These are phyloP conservation scores for Fraxinus velutina DNA, from an alignment of 305 asterid species.

Conservation along the genomic window DNA sequence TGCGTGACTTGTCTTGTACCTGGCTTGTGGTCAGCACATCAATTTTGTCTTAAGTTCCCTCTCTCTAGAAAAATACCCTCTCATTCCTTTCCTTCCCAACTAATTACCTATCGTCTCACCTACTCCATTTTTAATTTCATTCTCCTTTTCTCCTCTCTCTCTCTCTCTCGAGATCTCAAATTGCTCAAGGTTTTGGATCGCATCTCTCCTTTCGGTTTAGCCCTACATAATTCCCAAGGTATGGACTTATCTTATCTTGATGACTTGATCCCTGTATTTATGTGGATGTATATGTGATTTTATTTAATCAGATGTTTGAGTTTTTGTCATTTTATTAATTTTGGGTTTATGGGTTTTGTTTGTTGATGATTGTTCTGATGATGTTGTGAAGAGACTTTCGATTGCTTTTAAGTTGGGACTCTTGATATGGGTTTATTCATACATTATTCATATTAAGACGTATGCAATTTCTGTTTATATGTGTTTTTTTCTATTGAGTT, in stretches of 20 bases:
- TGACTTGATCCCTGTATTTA: background rate
- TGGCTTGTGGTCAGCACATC: slow-evolving; percentile 17
- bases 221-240: background rate
- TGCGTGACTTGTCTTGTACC: background rate
- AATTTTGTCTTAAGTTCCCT: background rate
- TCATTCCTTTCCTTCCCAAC: background rate
- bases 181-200: background rate
- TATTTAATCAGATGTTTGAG: background rate
- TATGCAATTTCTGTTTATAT: background rate
- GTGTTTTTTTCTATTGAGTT: background rate
- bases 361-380: background rate
- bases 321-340: background rate
- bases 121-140: background rate
- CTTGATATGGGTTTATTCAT: background rate
- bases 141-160: background rate
- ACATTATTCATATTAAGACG: background rate
- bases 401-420: background rate
- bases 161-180: background rate
- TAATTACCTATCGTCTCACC: background rate
- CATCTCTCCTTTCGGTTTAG: background rate
- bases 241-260: background rate
- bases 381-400: background rate
- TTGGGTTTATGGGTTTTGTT: background rate
- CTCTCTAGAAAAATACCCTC: background rate
- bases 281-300: background rate